Evolutionary conservation across 2,329 filamentous ascomycete species (phyloP), one percentile per base, ranked within the genome.

Genomic region (Lachnellula arida): DNA sequence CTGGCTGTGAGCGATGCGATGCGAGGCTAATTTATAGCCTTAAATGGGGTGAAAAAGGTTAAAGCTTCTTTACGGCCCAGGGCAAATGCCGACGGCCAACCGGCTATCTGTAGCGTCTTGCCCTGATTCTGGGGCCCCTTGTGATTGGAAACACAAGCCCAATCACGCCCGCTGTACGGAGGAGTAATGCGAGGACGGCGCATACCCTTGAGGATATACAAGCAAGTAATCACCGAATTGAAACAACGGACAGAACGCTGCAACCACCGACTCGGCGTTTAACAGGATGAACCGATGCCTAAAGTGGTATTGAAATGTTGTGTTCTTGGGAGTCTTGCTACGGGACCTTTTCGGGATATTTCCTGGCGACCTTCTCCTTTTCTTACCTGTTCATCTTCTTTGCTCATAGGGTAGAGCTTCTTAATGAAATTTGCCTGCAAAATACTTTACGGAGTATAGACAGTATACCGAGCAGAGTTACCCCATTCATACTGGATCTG

Each of bases 141-240:
- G 28, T 46, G 39, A 15, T 40, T 37, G 19, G 17, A 15, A 52
- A 22, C 23, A 46, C 50, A 34, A 49, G 47, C 14, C 47, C 47
- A 49, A 49, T 37, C 47, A 49, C 32, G 35, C 17, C 23, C 23
- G 8, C 2, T 11, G 28, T 22, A 22, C 22, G 22, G 22, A 22
- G 22, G 22, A 22, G 22, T 32, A 32, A 9, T 32, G 28, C 28
- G 28, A 32, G 28, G 28, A 11, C 28, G 28, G 28, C 28, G 8
- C 28, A 32, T 11, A 49, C n/a, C 5, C 11, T 28, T 40, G 28
- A 9, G 17, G 19, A 44, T 6, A 55, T n/a, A n/a, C n/a, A n/a
- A n/a, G n/a, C n/a, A n/a, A n/a, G n/a, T 44, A 50, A 55, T 55
- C 47, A 55, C 53, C 53, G 53, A 50, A 17, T 50, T 40, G 49